Percentiles rank a stretch among this genome's conserved stretches.
phyloP scores from a whole-genome alignment of 179 eudicot species.

The Spergularia azorica region DNA sequence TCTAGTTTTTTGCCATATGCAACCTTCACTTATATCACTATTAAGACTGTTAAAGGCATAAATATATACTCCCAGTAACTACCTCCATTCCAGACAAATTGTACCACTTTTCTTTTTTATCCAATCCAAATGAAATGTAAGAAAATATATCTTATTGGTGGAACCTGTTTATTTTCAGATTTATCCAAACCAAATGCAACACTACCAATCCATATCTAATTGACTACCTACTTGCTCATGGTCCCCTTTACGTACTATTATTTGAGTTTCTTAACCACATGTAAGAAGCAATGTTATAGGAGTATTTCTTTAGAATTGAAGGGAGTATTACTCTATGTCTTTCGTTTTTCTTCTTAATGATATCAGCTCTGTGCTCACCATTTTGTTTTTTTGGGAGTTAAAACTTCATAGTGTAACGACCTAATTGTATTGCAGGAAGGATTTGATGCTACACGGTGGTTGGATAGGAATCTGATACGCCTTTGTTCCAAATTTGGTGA shows the following conservation, averaged over 20 bases:
- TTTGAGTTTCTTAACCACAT: too few relatives aligned
- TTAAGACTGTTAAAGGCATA: neutral
- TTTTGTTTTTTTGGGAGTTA: neutral
- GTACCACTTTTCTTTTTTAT: too few relatives aligned
- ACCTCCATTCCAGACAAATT: neutral
- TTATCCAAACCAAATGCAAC: too few relatives aligned
- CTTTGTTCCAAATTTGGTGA: slow-evolving; percentile 93
- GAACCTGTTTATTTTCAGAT: too few relatives aligned
- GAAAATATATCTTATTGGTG: too few relatives aligned
- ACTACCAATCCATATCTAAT: too few relatives aligned
- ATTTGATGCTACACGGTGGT: slow-evolving; percentile 96
- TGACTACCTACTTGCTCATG: too few relatives aligned
- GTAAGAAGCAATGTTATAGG: too few relatives aligned
- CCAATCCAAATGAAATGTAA: too few relatives aligned
- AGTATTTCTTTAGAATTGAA: neutral
- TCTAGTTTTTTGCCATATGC: neutral
- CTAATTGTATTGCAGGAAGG: slow-evolving; percentile 62
- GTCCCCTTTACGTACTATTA: too few relatives aligned
- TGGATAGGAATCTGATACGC: slow-evolving; percentile 89
- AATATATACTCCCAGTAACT: neutral
- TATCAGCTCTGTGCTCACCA: neutral
- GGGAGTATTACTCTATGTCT: neutral
- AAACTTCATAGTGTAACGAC: neutral
- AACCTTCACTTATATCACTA: neutral
- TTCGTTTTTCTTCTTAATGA: neutral